A percentile compares a stretch with the other conserved stretches of the same genome.
Conservation (phyloP, 2,329 filamentous ascomycete species). For the Ophiostoma piceae region DNA sequence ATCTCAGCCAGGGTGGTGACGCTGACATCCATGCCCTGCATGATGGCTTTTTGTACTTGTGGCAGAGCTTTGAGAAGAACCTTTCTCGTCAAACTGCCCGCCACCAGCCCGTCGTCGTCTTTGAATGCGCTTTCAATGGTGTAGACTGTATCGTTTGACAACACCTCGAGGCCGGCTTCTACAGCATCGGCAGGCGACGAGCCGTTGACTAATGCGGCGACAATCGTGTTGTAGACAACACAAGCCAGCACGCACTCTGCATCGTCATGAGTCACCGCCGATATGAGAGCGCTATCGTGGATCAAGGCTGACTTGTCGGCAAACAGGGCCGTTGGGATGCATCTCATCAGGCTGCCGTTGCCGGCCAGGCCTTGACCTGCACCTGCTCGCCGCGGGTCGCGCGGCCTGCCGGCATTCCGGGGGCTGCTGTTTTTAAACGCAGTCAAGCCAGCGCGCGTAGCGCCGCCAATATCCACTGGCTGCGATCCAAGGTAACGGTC, state of each 20-base stretch:
- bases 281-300: constrained; percentile 36
- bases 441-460: constrained; percentile 36
- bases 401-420: neutral
- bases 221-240: constrained; percentile 40
- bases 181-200: constrained; percentile 31
- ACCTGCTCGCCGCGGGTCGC: constrained; percentile 35
- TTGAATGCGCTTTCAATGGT: neutral
- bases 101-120: neutral
- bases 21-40: constrained; percentile 30
- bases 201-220: constrained; percentile 33
- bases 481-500: constrained; percentile 32
- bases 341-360: constrained; percentile 46
- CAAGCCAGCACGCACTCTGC: constrained; percentile 36
- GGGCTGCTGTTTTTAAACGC: constrained; percentile 29
- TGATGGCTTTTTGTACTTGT: constrained; percentile 28
- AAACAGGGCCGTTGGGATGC: constrained; percentile 43
- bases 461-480: constrained; percentile 40
- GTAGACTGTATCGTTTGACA: neutral
- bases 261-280: constrained; percentile 40
- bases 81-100: neutral
- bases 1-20: constrained; percentile 32
- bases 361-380: constrained; percentile 39
- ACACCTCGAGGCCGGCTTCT: constrained; percentile 26
- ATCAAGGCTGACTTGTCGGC: constrained; percentile 30
- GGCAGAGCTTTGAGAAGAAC: neutral